Base-by-base conservation (phyloP, 306 rosid genomes). In the Dryas drummondii region DNA sequence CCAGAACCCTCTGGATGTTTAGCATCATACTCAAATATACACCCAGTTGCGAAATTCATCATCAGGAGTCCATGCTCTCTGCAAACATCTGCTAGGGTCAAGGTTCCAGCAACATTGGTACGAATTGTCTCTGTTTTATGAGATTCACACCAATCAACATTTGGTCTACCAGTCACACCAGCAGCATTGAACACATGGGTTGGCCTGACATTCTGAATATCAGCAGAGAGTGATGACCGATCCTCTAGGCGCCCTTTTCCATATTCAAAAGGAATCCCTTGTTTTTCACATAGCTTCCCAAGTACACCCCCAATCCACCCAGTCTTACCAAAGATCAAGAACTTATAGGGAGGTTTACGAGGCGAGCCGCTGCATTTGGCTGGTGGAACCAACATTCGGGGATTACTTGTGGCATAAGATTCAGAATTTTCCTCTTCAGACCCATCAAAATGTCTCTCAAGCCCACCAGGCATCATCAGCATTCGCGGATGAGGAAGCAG, bases 401-500 rank as follows among this genome's bases (percentile, higher is more conserved):
- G 82, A 76, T 92, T 92, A 62, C 80, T 82, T 11, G 90, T 73
- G 78, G 68, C 82, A 78, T 70, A 81, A 50, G 87, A 42, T 52
- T 82, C 82, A n/a, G 91, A 69, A 3, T 81, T 88, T 46, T 75
- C 89, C 10, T 87, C 96, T 40, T 88, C 96, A 50, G 91, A 66
- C 40, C 84, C 96, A 69, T 92, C 93, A 47, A 79, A 70, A 70
- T 78, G 89, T 75, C 91, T 81, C 85, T 88, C 97, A 54, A 90
- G 42, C 65, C 96, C 97, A 84, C 97, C 94, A 9, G 97, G 96
- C 97, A 90, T 90, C 96, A 92, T 88, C 82, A 92, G 80, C 96
- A 90, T 92, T 73, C 89, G 82, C 27, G 97, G 97, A 83, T 92
- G 97, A 82, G 97, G 97, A 74, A 90, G 93, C 84, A 92, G 66